Evolutionary conservation across 1,139 yeast species (phyloP).

Genomic region (Debaryomyces sp.): DNA sequence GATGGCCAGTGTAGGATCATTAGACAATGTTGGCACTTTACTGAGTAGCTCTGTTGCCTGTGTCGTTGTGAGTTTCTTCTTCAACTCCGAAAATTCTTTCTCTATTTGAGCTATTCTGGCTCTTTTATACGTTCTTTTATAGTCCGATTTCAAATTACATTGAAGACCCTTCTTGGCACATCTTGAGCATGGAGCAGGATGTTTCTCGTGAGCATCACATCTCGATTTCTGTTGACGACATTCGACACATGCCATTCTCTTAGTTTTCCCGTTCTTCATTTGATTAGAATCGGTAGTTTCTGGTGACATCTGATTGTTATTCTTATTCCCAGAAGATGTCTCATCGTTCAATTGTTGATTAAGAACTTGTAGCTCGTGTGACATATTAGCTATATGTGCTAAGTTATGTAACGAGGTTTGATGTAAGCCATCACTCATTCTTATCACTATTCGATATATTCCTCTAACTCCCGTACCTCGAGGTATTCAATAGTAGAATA

Average conservation of each 20-base stretch:
- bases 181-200: constrained; percentile 82
- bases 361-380: constrained; percentile 41
- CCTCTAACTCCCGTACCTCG: background rate
- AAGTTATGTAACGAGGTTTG: constrained; percentile 39
- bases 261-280: constrained; percentile 31
- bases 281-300: constrained; percentile 1
- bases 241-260: constrained; percentile 88
- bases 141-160: constrained; percentile 78
- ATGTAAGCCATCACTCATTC: constrained; percentile 17
- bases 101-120: constrained; percentile 86
- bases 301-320: background rate
- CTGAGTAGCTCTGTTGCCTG: constrained; percentile 51
- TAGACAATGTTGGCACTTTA: constrained; percentile 33
- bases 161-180: constrained; percentile 69
- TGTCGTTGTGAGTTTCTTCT: constrained; percentile 55
- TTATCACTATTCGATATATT: background rate
- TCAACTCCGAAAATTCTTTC: constrained; percentile 69
- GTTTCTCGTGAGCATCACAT: constrained; percentile 81
- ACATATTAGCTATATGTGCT: constrained; percentile 50
- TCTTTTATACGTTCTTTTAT: constrained; percentile 85
- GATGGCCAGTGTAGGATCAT: background rate
- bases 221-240: constrained; percentile 93
- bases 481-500: background rate
- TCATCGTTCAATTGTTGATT: constrained; percentile 27
- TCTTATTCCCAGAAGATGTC: constrained; percentile 7